Evolutionary conservation across 1,284 basidiomycete species (phyloP).

Genomic region (Irpex sp.): DNA sequence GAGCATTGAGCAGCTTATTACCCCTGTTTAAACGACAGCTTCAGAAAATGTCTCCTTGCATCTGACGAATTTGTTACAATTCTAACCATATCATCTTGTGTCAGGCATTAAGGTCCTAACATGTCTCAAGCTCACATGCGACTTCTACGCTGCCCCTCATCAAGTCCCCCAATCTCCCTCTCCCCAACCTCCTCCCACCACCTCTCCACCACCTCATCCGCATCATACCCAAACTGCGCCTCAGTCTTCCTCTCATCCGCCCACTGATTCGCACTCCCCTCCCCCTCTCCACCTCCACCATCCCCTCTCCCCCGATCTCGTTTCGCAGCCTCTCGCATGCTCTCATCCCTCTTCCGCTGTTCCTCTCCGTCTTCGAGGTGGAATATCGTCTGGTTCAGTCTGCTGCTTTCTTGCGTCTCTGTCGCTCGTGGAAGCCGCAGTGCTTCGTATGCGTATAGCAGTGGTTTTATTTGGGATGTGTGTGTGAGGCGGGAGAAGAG

Average conservation of each 20-base stretch:
- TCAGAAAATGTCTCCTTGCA: no score
- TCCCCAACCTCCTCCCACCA: constrained; percentile 39
- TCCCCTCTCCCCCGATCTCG: neutral
- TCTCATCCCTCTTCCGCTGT: constrained; percentile 42
- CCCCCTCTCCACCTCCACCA: constrained; percentile 14
- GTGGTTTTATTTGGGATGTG: constrained; percentile 33
- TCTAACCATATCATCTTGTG: no score
- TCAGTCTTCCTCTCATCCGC: constrained; percentile 40
- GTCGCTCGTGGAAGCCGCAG: constrained; percentile 43
- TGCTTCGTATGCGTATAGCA: constrained; percentile 47
- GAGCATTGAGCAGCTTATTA: no score
- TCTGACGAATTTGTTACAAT: no score
- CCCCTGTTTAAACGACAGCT: no score
- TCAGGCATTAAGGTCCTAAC: no score
- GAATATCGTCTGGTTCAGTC: constrained; percentile 47
- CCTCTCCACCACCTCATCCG: constrained; percentile 39
- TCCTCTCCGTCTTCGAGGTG: constrained; percentile 49
- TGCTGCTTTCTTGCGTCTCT: constrained; percentile 39
- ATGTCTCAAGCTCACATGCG: no score
- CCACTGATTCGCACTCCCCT: constrained; percentile 42
- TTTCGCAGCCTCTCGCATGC: constrained; percentile 42
- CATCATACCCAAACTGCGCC: constrained; percentile 44
- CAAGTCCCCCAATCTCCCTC: constrained; percentile 1
- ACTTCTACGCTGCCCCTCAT: neutral
- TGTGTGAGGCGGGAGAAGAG: constrained; percentile 35